These are phyloP conservation scores for Wickerhamiella kazuoi DNA, from an alignment of 805 yeast species.

Conservation along the genomic window DNA sequence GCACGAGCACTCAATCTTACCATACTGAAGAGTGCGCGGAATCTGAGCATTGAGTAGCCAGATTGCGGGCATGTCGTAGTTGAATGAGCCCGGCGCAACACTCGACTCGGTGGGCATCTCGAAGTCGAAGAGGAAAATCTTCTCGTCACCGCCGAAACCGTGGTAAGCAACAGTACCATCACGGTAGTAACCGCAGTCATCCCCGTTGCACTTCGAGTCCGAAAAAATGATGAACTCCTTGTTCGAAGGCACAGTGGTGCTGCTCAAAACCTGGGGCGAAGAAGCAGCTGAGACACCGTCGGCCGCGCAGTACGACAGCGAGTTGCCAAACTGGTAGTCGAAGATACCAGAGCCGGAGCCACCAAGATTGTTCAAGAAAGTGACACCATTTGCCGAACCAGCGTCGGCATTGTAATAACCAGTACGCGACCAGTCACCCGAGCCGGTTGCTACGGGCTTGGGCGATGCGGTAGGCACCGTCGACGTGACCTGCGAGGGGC, in stretches of 20 bases:
- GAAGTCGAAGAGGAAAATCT: conserved; percentile 87
- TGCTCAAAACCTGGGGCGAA: conserved; percentile 47
- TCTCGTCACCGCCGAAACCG: conserved; percentile 72
- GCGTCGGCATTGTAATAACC: conserved; percentile 52
- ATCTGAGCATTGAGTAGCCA: conserved; percentile 92
- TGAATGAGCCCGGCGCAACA: conserved; percentile 30
- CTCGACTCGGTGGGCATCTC: conserved; percentile 63
- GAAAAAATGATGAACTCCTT: conserved; percentile 72
- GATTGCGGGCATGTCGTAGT: conserved; percentile 94
- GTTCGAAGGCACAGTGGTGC: conserved; percentile 53
- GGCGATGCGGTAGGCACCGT: conserved; percentile 9
- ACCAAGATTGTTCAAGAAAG: conserved; percentile 78
- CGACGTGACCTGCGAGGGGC: conserved; percentile 13
- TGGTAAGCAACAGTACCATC: conserved; percentile 78
- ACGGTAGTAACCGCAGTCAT: conserved; percentile 72
- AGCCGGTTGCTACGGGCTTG: conserved; percentile 23
- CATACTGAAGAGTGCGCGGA: conserved; percentile 94
- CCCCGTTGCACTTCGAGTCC: conserved; percentile 24
- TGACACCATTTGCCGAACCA: conserved; percentile 52
- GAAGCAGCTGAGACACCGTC: conserved; percentile 64
- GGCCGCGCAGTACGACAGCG: conserved; percentile 64
- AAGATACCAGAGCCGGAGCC: conserved; percentile 71
- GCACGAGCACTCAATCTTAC: conserved; percentile 72
- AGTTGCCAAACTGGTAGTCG: conserved; percentile 78
- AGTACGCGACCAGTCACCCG: conserved; percentile 52